Evolutionary conservation across 768 basidiomycete genomes (phyloP).

Genomic region (Mycena vitilis): DNA sequence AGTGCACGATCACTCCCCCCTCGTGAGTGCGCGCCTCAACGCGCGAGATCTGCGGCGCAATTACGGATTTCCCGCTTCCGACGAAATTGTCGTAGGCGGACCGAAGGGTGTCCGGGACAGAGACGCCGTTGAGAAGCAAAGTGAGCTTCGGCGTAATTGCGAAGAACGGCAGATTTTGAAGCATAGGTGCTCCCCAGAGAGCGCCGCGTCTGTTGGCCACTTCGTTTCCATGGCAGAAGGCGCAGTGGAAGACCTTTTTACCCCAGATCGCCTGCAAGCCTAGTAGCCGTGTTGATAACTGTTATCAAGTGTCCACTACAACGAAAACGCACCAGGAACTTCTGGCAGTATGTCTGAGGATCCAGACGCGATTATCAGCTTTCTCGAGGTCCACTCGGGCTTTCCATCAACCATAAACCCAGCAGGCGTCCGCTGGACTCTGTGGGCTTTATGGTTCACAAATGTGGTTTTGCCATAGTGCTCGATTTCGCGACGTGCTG

Average conservation of each 20-base stretch:
- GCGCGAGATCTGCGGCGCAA: not conserved
- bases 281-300: too few species aligned
- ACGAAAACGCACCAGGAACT: slow-evolving; percentile 1
- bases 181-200: not conserved
- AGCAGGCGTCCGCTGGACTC: not conserved
- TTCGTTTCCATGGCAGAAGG: slow-evolving; percentile 7
- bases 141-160: not conserved
- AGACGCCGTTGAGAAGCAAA: not conserved
- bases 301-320: too few species aligned
- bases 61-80: not conserved
- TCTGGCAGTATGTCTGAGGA: not conserved
- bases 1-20: not conserved
- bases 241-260: not conserved
- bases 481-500: slow-evolving; percentile 3
- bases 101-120: not conserved
- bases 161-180: not conserved
- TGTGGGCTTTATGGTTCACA: slow-evolving; percentile 2
- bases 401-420: slow-evolving; percentile 5
- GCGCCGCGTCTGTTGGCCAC: not conserved
- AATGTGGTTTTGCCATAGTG: slow-evolving; percentile 2
- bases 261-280: slow-evolving; percentile 1
- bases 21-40: not conserved
- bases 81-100: slow-evolving; percentile 1
- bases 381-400: not conserved
- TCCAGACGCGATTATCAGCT: slow-evolving; percentile 8